Base-by-base conservation (phyloP, 345 rosid genomes). In the Boechera divaricarpa region DNA sequence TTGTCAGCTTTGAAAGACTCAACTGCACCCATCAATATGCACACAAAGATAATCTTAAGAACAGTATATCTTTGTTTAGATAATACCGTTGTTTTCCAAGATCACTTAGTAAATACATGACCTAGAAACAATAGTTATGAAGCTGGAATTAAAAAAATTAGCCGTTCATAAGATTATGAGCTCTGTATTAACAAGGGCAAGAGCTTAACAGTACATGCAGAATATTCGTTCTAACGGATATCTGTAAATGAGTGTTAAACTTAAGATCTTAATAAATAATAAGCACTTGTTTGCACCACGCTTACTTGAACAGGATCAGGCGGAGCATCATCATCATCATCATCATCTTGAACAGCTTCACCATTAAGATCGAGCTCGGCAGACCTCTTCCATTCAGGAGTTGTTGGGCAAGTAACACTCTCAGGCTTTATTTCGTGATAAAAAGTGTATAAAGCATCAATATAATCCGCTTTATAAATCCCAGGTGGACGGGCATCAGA, bases 331-430 rank as follows among this genome's bases (percentile, higher is more conserved):
- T 78, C 77, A 7, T 78, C 77, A 7, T 63, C 79, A 10, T 76
- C 80, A 53, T 69, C 70, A 62, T 76, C 75, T 69, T 42, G 75
- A 59, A 65, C 74, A 32, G 78, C 97, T 87, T 92, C 97, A 66
- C 99, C 98, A 75, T 95, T 92, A 73, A 95, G 93, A 88, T 92
- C 98, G 57, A 95, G 86, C 63, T 86, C 99, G 15, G 87, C 51
- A 82, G 97, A 86, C 55, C 88, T 84, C 82, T 95, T 95, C 99
- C 99, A 95, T 77, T 95, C 98, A 31, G 98, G 99, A 80, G 91
- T 92, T 59, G 86, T 53, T n/a, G 99, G 99, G 69, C 90, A 95
- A 62, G 60, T 69, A 47, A 86, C 70, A 81, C 63, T 83, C 21
- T 85, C 88, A 57, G 96, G 96, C 86, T 82, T 92, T 72, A 77